Conservation (phyloP, 2,329 filamentous ascomycete genomes). For the Parasarocladium wereldwijsianum region DNA sequence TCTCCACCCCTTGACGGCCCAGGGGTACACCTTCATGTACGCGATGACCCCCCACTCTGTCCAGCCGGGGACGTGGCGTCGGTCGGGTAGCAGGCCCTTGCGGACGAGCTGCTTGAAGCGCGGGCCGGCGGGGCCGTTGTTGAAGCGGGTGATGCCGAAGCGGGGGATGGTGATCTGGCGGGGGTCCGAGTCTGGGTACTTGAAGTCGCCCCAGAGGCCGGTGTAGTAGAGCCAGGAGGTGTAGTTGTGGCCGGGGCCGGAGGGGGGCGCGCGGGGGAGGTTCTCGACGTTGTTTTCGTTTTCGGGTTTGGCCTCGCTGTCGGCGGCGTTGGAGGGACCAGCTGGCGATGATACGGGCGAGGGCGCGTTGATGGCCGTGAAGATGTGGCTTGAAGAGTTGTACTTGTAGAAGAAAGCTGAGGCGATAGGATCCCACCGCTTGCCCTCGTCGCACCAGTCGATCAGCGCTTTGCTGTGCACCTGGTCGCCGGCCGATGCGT, state of each 20-base stretch:
- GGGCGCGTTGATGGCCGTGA: constrained; percentile 9
- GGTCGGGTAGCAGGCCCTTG: constrained; percentile 16
- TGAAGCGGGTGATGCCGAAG: constrained; percentile 18
- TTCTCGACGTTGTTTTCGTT: neutral
- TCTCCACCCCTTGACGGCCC: constrained; percentile 19
- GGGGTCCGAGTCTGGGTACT: constrained; percentile 16
- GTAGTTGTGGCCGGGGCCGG: constrained; percentile 10
- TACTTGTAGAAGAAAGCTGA: constrained; percentile 21
- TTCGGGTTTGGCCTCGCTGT: neutral
- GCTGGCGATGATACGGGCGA: neutral
- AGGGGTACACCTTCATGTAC: constrained; percentile 18
- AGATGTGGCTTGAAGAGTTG: constrained; percentile 10
- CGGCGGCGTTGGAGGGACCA: neutral
- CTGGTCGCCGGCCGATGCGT: constrained; percentile 14
- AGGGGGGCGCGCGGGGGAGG: too few species aligned
- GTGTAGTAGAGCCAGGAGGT: constrained; percentile 20
- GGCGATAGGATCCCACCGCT: constrained; percentile 18
- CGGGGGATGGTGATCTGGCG: constrained; percentile 15
- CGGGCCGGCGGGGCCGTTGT: constrained; percentile 17
- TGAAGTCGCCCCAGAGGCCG: constrained; percentile 18
- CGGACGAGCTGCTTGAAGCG: constrained; percentile 17
- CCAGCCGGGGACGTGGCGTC: constrained; percentile 11
- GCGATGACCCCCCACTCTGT: constrained; percentile 13
- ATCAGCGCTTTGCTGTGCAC: constrained; percentile 17
- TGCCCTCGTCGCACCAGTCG: constrained; percentile 19